Evolutionary conservation across 306 rosid genomes (phyloP), one percentile per base, ranked within the genome.

Genomic region (Potentilla sterilis): DNA sequence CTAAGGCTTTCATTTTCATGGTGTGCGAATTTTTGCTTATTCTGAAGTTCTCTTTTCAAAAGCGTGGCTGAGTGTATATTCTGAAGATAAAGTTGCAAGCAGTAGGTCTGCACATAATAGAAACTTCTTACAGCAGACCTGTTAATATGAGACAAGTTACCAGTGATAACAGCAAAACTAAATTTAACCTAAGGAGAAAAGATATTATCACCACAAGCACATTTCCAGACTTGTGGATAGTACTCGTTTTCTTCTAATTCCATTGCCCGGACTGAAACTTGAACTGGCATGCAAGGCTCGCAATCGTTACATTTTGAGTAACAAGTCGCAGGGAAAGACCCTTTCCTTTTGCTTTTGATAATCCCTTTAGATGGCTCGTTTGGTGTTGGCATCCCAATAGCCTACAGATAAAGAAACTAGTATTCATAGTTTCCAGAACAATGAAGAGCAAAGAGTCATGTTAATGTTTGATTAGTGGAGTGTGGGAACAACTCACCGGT

Each of bases 211-310:
- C 77, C 82, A 63, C 96, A 86, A 85, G 83, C 84, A 79, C 96
- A 90, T 85, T 69, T 88, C 91, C 96, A 86, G 54, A 82, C 91
- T 28, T 70, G 85, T 64, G 89, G 91, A 83, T 85, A 88, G 80
- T 88, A 90, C 55, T 79, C 83, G 48, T 72, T 73, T 47, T 88
- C 80, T 74, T 71, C 85, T 74, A 74, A 49, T 16, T 15, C 81
- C 81, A 80, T 67, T 63, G 85, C 72, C 83, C 72, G 74, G 59
- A 90, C 79, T 3, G 93, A 80, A 14, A 86, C 88, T 82, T 83
- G 82, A 78, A 90, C 88, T 0, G 89, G 89, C 82, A 72, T 80
- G 75, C 93, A 88, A 24, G 92, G 93, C 51, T 79, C 78, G 77
- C 96, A 88, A 48, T 75, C 48, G 51, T 90, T 77, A 69, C 96